These are phyloP conservation scores for Ascoidea tarda DNA, from an alignment of 805 yeast genomes.

Conservation along the genomic window DNA sequence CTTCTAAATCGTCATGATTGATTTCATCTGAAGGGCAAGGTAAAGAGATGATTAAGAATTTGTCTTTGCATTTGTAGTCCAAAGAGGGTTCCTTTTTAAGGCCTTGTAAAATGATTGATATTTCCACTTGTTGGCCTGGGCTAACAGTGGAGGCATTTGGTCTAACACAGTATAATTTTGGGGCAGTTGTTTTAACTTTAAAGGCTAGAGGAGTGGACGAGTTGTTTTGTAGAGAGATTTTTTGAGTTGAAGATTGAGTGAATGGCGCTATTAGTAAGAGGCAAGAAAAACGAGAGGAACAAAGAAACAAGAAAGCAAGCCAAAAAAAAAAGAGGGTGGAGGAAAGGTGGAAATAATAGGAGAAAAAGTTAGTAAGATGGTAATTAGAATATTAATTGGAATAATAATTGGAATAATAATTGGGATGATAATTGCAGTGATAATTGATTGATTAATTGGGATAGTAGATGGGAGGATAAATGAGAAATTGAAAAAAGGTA, in stretches of 20 bases:
- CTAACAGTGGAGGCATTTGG: slow-evolving; percentile 78
- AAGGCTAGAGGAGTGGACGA: slow-evolving; percentile 52
- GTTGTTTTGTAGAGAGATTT: slow-evolving; percentile 33
- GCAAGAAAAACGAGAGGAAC: slow-evolving; percentile 8
- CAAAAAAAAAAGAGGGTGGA: background rate
- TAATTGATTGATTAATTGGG: background rate
- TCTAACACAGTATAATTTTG: slow-evolving; percentile 88
- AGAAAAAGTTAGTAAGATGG: background rate
- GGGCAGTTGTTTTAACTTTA: slow-evolving; percentile 97
- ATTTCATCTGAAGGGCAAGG: slow-evolving; percentile 48
- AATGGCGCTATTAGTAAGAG: slow-evolving; percentile 44
- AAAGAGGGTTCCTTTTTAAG: slow-evolving; percentile 58
- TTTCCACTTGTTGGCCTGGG: slow-evolving; percentile 61
- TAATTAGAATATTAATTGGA: background rate
- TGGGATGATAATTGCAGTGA: background rate
- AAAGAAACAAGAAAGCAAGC: background rate
- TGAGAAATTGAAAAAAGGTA: background rate
- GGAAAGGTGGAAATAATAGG: background rate
- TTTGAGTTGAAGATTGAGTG: slow-evolving; percentile 54
- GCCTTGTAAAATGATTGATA: slow-evolving; percentile 79
- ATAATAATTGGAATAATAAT: background rate
- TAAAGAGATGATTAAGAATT: slow-evolving; percentile 77
- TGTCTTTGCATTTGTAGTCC: slow-evolving; percentile 76
- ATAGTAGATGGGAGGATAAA: background rate
- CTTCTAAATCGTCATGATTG: slow-evolving; percentile 27